Conservation (phyloP, 139 green algal species). For the Tetradesmus lagerheimii region DNA sequence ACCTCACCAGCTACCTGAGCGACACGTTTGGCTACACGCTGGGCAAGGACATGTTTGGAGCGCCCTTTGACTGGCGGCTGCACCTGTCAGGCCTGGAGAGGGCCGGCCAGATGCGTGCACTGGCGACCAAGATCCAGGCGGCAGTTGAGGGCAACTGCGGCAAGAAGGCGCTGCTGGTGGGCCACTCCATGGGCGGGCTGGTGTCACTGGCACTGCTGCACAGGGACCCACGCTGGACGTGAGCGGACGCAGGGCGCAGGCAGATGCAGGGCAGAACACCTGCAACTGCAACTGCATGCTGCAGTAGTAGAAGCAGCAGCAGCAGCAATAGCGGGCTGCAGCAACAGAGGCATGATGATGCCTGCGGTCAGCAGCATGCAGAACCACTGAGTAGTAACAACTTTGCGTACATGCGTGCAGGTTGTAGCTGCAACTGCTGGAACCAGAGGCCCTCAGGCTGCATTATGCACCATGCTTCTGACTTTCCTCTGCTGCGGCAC, state of each 20-base stretch:
- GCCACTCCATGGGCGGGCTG: slow-evolving; percentile 34
- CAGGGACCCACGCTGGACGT: slow-evolving; percentile 20
- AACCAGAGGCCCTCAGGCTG: too few species aligned
- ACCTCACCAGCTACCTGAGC: slow-evolving; percentile 17
- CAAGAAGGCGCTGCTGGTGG: slow-evolving; percentile 33
- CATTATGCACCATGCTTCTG: too few species aligned
- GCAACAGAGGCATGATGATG: too few species aligned
- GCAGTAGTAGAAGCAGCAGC: neutral
- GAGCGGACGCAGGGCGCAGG: neutral
- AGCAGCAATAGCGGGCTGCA: neutral
- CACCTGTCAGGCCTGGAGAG: slow-evolving; percentile 24
- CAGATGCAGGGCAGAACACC: neutral
- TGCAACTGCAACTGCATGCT: neutral
- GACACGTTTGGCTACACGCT: slow-evolving; percentile 4
- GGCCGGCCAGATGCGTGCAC: neutral
- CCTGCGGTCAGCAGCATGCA: too few species aligned
- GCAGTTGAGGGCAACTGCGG: slow-evolving; percentile 10
- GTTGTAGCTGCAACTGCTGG: too few species aligned
- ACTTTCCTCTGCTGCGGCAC: too few species aligned
- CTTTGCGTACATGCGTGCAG: too few species aligned
- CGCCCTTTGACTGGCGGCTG: slow-evolving; percentile 40
- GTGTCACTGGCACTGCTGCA: slow-evolving; percentile 35
- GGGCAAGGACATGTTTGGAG: slow-evolving; percentile 41
- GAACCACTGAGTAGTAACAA: too few species aligned
- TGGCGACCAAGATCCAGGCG: neutral